Base-by-base conservation (phyloP, 305 asterid genomes). In the Solanum aculeatissimum region DNA sequence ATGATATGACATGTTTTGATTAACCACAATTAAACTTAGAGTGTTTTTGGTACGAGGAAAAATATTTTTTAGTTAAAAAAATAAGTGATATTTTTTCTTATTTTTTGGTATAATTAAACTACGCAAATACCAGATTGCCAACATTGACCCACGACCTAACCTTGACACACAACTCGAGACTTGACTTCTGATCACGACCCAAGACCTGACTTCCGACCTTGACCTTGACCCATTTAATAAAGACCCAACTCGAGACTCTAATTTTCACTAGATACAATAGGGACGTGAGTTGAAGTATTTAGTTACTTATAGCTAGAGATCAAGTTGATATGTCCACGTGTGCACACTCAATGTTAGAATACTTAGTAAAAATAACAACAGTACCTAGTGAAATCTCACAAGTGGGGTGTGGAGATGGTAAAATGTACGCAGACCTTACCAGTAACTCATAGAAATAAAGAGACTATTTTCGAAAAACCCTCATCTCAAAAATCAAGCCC, bases 291-390 rank as follows among this genome's bases (percentile, higher is more conserved):
- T 32, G 35, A 1, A 25, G 2, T 27, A 0, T 27, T 27, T 27
- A 14, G 11, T 63, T 63, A 0, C 2, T n/a, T 1, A 0, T 14
- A 14, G n/a, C n/a, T n/a, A n/a, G 35, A 27, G 0, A 63, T 0
- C n/a, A 63, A 14, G 11, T 63, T 63, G 1, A 63, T 13, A 0
- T 63, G 18, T 27, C 12, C 27, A 63, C 2, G 14, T 27, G 3
- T 63, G 9, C 12, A 9, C n/a, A 4, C 3, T 16, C n/a, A 1
- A 14, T 27, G 29, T 62, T 62, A 23, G 23, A 60, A 4, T 3
- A 11, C 9, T 9, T 11, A 11, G 7, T 5, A n/a, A n/a, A n/a
- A n/a, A n/a, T n/a, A n/a, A n/a, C n/a, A n/a, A n/a, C n/a, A n/a
- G n/a, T n/a, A n/a, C n/a, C n/a, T n/a, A n/a, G n/a, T n/a, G n/a